Conservation (phyloP, 2,329 filamentous ascomycete genomes). For the Fusarium sp. region DNA sequence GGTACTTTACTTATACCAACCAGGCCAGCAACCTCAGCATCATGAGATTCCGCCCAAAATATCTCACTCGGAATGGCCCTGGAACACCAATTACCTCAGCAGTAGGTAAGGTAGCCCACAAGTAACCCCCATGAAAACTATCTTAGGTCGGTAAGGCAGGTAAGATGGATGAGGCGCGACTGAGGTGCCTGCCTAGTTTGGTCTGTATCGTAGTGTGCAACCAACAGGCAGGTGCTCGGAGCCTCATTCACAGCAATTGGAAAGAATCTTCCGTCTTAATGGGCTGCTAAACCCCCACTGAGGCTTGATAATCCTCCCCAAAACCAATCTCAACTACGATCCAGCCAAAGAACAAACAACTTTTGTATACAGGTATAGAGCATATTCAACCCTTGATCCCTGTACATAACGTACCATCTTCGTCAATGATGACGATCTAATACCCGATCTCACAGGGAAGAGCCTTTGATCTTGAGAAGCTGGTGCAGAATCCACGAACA, state of each 20-base stretch:
- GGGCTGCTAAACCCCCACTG: conserved; percentile 2
- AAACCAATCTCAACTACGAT: conserved; percentile 1
- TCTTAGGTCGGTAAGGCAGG: background rate
- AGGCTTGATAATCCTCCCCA: conserved; percentile 9
- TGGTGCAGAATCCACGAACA: background rate
- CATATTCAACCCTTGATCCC: conserved; percentile 9
- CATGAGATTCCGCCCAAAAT: background rate
- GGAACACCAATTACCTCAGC: background rate
- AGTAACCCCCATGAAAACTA: background rate
- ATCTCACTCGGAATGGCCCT: background rate
- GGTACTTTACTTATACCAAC: conserved; percentile 1
- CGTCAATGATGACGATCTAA: conserved; percentile 16
- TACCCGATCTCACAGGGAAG: conserved; percentile 7
- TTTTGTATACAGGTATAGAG: background rate
- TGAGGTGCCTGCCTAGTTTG: background rate
- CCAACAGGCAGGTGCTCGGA: background rate
- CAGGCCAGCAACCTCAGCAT: background rate
- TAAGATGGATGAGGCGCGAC: background rate
- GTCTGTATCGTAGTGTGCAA: background rate
- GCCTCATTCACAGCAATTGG: background rate
- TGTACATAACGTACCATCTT: background rate
- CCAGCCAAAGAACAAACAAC: background rate
- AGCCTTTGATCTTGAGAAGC: background rate
- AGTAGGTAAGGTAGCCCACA: background rate
- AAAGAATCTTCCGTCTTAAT: background rate